Evolutionary conservation across 129 eudicot genomes (phyloP).

Genomic region (Silybum marianum): DNA sequence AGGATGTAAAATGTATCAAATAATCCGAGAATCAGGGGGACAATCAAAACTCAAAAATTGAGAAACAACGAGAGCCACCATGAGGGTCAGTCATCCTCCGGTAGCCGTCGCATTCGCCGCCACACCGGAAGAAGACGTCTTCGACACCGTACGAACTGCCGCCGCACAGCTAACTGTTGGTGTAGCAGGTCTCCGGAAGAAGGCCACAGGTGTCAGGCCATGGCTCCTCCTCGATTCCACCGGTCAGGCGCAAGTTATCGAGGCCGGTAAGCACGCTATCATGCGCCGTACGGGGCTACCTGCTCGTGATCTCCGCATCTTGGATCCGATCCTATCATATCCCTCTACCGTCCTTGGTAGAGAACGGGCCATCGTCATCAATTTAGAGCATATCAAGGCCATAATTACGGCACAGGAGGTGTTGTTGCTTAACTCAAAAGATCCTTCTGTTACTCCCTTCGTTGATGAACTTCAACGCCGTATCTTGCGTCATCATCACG

Average conservation of each 20-base stretch:
- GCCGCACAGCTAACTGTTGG: constrained; percentile 14
- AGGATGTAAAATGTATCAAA: background rate
- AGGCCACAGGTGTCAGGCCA: constrained; percentile 58
- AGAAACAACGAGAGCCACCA: background rate
- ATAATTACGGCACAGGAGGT: constrained; percentile 48
- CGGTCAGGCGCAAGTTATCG: constrained; percentile 39
- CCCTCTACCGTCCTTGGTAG: constrained; percentile 86
- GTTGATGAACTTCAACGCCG: constrained; percentile 81
- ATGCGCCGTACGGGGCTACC: constrained; percentile 93
- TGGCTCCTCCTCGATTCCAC: constrained; percentile 51
- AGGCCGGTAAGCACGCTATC: constrained; percentile 80
- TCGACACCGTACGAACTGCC: constrained; percentile 25
- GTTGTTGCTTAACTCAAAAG: constrained; percentile 38
- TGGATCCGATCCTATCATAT: constrained; percentile 81
- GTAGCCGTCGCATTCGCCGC: constrained; percentile 35
- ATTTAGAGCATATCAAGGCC: constrained; percentile 41
- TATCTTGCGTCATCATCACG: constrained; percentile 62
- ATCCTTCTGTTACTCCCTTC: constrained; percentile 56
- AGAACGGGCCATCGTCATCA: constrained; percentile 44
- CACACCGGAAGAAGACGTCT: constrained; percentile 31
- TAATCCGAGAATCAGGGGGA: background rate
- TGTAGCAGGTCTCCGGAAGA: constrained; percentile 48
- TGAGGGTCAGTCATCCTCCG: constrained; percentile 29
- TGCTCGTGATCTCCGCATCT: constrained; percentile 92
- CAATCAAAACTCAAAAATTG: background rate